A percentile compares a stretch with the other conserved stretches of the same genome.
These are phyloP conservation scores for Chenopodium berlandieri DNA, from an alignment of 148 eudicot genomes.

Conservation along the genomic window DNA sequence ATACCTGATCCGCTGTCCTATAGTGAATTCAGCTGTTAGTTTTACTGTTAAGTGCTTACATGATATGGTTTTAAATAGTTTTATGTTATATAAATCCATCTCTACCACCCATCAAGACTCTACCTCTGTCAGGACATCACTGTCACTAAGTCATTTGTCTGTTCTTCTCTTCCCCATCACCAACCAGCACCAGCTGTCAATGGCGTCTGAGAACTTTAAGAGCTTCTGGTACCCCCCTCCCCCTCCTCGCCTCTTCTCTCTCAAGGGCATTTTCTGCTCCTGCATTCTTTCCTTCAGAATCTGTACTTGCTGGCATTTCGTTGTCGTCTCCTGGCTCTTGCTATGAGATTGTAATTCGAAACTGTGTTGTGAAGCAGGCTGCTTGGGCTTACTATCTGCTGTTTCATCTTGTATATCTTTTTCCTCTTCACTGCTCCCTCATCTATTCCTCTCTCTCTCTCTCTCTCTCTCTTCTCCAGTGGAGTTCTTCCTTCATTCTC, in stretches of 20 bases:
- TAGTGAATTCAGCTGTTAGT: too few relatives aligned
- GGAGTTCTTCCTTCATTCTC: too few relatives aligned
- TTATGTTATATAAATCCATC: neutral
- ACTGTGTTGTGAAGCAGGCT: neutral
- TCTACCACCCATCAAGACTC: too few relatives aligned
- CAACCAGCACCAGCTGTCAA: neutral
- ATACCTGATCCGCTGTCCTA: neutral
- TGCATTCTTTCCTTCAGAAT: neutral
- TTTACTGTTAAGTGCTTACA: neutral
- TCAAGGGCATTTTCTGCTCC: neutral
- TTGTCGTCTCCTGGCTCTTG: neutral
- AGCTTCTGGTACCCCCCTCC: neutral
- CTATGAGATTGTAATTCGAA: neutral
- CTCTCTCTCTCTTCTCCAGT: too few relatives aligned
- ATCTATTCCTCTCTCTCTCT: too few relatives aligned
- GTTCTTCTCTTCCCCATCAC: too few relatives aligned
- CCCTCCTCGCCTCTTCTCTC: neutral
- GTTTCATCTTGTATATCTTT: neutral
- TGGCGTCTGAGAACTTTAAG: neutral
- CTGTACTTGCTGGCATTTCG: neutral
- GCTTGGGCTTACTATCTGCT: neutral
- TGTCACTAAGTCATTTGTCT: too few relatives aligned
- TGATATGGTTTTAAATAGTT: neutral
- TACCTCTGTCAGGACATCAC: too few relatives aligned
- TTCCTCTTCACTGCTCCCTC: neutral